phyloP scores from a whole-genome alignment of 75 land plant species.

The Ceratopteris richardii region DNA sequence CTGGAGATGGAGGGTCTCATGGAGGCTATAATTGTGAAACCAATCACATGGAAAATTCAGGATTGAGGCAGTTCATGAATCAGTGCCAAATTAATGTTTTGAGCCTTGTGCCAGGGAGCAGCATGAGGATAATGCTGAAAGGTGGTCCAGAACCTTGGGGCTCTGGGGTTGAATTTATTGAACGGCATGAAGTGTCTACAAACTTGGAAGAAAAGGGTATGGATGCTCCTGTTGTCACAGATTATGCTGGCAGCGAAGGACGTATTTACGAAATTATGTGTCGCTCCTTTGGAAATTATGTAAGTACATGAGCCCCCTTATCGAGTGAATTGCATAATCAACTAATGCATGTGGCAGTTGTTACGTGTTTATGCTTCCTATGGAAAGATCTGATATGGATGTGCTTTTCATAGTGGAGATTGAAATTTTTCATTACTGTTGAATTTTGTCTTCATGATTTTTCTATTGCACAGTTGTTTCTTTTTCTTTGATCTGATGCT shows the following conservation, averaged over 20 bases:
- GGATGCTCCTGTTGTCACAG: conserved; percentile 20
- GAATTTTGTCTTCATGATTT: no score
- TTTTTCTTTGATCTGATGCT: no score
- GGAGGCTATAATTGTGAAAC: conserved; percentile 64
- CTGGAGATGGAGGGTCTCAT: conserved; percentile 58
- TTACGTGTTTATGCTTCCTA: no score
- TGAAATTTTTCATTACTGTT: no score
- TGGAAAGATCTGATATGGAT: no score
- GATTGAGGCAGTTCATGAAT: conserved; percentile 5
- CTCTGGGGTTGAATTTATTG: conserved; percentile 50
- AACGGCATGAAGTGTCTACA: conserved; percentile 31
- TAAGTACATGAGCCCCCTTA: no score
- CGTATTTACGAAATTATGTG: conserved; percentile 46
- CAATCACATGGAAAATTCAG: conserved; percentile 1
- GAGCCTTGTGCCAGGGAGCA: conserved; percentile 56
- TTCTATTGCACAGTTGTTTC: no score
- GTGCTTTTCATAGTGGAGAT: no score
- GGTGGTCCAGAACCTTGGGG: conserved; percentile 89
- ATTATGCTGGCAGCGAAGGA: conserved; percentile 14
- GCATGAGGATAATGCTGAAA: conserved; percentile 45
- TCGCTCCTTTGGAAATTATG: conserved; percentile 48
- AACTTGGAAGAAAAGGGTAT: conserved; percentile 8
- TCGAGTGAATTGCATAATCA: no score
- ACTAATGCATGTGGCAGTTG: no score
- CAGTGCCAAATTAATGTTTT: conserved; percentile 27